phyloP scores from a whole-genome alignment of 352 stramenopile species.

The Phytophthora uliginosa region DNA sequence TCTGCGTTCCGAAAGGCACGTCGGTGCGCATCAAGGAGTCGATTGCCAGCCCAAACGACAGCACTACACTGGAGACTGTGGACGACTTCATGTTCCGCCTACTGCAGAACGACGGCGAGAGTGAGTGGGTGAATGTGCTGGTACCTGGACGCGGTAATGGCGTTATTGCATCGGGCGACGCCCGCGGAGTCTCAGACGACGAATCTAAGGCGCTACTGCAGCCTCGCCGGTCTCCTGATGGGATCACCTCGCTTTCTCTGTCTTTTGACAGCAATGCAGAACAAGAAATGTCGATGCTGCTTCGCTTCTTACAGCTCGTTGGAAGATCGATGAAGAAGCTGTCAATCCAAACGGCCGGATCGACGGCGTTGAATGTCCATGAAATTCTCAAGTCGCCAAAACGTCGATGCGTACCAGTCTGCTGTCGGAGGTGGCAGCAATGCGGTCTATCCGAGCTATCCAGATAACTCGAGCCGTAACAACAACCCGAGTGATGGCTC shows the following conservation, averaged over 20 bases:
- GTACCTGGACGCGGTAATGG: slow-evolving; percentile 44
- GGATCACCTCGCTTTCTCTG: slow-evolving; percentile 36
- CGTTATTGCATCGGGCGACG: slow-evolving; percentile 18
- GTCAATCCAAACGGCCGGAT: slow-evolving; percentile 27
- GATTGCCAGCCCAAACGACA: slow-evolving; percentile 17
- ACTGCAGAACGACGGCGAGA: slow-evolving; percentile 30
- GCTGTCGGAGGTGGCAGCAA: not conserved
- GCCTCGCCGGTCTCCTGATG: not conserved
- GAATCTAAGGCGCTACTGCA: not conserved
- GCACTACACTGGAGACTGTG: slow-evolving; percentile 26
- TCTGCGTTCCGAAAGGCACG: slow-evolving; percentile 25
- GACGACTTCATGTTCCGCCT: slow-evolving; percentile 30
- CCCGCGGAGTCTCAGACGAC: slow-evolving; percentile 1
- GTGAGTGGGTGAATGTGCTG: slow-evolving; percentile 41
- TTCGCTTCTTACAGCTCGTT: slow-evolving; percentile 33
- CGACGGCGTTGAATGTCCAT: slow-evolving; percentile 21
- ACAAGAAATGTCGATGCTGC: slow-evolving; percentile 7
- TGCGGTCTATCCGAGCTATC: slow-evolving; percentile 1
- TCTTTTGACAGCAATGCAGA: slow-evolving; percentile 33
- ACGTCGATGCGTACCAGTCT: not conserved
- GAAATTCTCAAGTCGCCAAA: slow-evolving; percentile 10
- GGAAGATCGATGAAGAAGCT: slow-evolving; percentile 27
- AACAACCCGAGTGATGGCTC: not conserved
- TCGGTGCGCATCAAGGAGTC: slow-evolving; percentile 27
- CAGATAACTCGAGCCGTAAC: not conserved